Percentiles rank a stretch among this genome's conserved stretches.
Conservation (phyloP, 2,329 filamentous ascomycete species). For the Colletotrichum tropicicola region DNA sequence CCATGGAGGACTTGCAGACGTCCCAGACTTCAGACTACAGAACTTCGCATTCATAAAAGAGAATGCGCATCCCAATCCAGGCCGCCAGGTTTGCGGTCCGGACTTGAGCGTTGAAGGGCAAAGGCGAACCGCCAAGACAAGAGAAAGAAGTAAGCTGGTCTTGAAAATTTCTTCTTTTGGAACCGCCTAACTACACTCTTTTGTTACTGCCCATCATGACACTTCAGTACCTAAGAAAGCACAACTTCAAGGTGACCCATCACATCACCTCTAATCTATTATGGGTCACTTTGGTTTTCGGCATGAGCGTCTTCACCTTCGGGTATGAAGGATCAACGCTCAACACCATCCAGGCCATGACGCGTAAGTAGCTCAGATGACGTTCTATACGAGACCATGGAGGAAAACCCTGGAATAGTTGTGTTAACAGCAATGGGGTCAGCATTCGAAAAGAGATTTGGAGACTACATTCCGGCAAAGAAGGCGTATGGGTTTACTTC, state of each 20-base stretch:
- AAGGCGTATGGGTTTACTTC: slow-evolving; percentile 27
- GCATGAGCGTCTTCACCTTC: slow-evolving; percentile 34
- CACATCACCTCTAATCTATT: slow-evolving; percentile 32
- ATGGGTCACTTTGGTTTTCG: slow-evolving; percentile 31
- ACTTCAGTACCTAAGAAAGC: slow-evolving; percentile 20
- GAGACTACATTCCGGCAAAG: slow-evolving; percentile 25
- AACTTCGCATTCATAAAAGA: slow-evolving; percentile 19
- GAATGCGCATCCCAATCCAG: background rate
- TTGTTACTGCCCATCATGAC: slow-evolving; percentile 24
- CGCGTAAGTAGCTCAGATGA: slow-evolving; percentile 12
- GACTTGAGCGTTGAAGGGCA: background rate
- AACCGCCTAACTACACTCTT: slow-evolving; percentile 11
- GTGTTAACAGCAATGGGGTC: background rate
- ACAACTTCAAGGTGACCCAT: slow-evolving; percentile 32
- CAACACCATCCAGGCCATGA: slow-evolving; percentile 34
- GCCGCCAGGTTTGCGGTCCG: too few species aligned
- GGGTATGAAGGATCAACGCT: slow-evolving; percentile 34
- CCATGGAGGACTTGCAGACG: background rate
- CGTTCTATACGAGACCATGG: background rate
- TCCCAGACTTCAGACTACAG: background rate
- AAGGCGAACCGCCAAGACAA: slow-evolving; percentile 12
- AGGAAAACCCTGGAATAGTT: background rate
- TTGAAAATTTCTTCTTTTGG: slow-evolving; percentile 20
- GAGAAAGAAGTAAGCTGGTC: slow-evolving; percentile 14
- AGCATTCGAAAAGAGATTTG: slow-evolving; percentile 32